phyloP scores from a whole-genome alignment of 176 grass and related monocot genomes.

The Dendrocalamus sinicus region DNA sequence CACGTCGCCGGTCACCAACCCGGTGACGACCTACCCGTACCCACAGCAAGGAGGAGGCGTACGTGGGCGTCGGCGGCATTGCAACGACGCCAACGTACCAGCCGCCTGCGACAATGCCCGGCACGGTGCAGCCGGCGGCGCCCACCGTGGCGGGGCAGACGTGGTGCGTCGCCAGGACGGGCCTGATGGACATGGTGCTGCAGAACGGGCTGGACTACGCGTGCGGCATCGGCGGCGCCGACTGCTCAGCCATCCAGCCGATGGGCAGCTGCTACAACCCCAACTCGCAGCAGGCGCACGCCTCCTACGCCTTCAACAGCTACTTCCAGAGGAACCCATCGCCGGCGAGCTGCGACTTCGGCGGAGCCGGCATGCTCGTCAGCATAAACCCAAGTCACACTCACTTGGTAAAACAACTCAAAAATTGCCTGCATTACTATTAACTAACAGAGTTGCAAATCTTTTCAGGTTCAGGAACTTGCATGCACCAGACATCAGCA shows the following conservation, averaged over 20 bases:
- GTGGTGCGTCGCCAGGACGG: constrained; percentile 87
- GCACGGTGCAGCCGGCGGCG: constrained; percentile 48
- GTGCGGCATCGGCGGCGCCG: constrained; percentile 82
- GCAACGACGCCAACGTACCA: constrained; percentile 49
- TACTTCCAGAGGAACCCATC: constrained; percentile 92
- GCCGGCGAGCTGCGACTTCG: constrained; percentile 89
- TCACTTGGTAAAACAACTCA: neutral
- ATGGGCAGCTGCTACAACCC: constrained; percentile 90
- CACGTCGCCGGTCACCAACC: constrained; percentile 69
- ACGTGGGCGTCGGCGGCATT: neutral
- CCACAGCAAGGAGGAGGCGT: constrained; percentile 29
- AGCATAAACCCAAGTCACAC: constrained; percentile 73
- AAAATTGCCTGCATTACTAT: neutral
- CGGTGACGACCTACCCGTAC: constrained; percentile 65
- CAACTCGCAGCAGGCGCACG: constrained; percentile 72
- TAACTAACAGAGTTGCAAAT: neutral
- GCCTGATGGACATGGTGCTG: constrained; percentile 46
- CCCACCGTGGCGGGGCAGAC: constrained; percentile 54
- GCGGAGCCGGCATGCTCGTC: constrained; percentile 80
- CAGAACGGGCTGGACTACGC: constrained; percentile 84
- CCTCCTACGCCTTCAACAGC: constrained; percentile 94
- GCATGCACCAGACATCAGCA: constrained; percentile 65
- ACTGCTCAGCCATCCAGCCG: constrained; percentile 84
- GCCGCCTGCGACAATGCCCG: constrained; percentile 54
- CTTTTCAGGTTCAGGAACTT: constrained; percentile 71